A percentile compares a stretch with the other conserved stretches of the same genome.
These are phyloP conservation scores for Gossypium gossypioides DNA, from an alignment of 441 rosid genomes.

Conservation along the genomic window DNA sequence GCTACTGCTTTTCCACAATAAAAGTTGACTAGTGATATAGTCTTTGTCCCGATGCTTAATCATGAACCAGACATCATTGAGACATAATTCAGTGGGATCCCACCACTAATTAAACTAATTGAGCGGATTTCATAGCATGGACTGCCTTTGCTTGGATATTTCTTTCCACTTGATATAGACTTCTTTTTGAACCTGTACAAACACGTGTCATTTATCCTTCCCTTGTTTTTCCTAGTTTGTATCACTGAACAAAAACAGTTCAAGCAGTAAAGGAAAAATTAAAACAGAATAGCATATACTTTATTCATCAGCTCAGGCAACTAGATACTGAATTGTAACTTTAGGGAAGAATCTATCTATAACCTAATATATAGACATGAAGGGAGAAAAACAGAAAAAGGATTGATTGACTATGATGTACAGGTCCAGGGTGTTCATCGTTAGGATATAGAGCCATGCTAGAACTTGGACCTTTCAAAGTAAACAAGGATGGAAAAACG, in stretches of 20 bases:
- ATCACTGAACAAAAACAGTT: background rate
- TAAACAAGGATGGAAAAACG: conserved; percentile 15
- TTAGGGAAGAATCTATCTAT: background rate
- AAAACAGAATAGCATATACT: background rate
- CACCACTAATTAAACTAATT: background rate
- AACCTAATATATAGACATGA: background rate
- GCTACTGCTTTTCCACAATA: background rate
- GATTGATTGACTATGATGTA: background rate
- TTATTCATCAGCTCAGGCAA: background rate
- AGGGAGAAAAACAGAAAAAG: background rate
- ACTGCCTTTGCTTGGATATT: background rate
- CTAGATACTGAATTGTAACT: background rate
- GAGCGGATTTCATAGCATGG: background rate
- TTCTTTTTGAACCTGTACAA: background rate
- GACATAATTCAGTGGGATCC: background rate
- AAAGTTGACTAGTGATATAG: background rate
- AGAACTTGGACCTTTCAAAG: conserved; percentile 33
- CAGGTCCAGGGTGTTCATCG: conserved; percentile 36
- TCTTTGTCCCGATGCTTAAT: background rate
- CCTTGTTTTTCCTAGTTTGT: background rate
- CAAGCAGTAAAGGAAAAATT: background rate
- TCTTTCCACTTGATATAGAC: background rate
- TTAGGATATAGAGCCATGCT: conserved; percentile 30
- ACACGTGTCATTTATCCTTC: background rate
- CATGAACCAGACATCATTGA: background rate